These are phyloP conservation scores for Coniophora puteana DNA, from an alignment of 1,284 basidiomycete genomes.

Conservation along the genomic window DNA sequence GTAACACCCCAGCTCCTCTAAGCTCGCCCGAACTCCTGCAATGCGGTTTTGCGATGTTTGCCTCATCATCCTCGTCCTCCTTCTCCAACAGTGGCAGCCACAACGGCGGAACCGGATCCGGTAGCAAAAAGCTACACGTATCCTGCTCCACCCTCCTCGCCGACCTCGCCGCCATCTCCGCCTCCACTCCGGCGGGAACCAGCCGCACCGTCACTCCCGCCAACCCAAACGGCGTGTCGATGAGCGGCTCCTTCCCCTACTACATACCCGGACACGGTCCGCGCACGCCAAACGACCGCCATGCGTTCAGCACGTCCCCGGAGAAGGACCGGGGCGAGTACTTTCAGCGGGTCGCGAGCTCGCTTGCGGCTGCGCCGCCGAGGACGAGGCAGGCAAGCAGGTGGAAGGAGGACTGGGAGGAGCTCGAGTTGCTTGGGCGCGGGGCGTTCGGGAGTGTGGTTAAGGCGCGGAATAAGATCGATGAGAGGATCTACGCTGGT, in stretches of 20 bases:
- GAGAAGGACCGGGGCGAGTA: conserved; percentile 58
- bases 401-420: conserved; percentile 86
- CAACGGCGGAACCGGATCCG: too few relatives aligned
- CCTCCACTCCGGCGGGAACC: conserved; percentile 16
- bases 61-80: too few relatives aligned
- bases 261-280: not conserved
- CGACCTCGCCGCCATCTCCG: conserved; percentile 24
- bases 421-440: conserved; percentile 77
- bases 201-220: conserved; percentile 18
- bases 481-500: conserved; percentile 72
- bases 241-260: not conserved
- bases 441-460: conserved; percentile 94
- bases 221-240: conserved; percentile 15
- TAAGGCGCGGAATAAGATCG: conserved; percentile 86
- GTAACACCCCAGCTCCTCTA: conserved; percentile 39
- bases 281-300: conserved; percentile 32
- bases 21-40: conserved; percentile 46
- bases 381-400: conserved; percentile 56
- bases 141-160: conserved; percentile 45
- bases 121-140: conserved; percentile 48
- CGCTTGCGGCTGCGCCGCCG: too few relatives aligned
- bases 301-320: conserved; percentile 47
- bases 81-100: too few relatives aligned
- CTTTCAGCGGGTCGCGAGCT: too few relatives aligned
- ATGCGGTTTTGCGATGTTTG: conserved; percentile 55